phyloP scores from a whole-genome alignment of 441 rosid genomes.

The Daphne laureola region DNA sequence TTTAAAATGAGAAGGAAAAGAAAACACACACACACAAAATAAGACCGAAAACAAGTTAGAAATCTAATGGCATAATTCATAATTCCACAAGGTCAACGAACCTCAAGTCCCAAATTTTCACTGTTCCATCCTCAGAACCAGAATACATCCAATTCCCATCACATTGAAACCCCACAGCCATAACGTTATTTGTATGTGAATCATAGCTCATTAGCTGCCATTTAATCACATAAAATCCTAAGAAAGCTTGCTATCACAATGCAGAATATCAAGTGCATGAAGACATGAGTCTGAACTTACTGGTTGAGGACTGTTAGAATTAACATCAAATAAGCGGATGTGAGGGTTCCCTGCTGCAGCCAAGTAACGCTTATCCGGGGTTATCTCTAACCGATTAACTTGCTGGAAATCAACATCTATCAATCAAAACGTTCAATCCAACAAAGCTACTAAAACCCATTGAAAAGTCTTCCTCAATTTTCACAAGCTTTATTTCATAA shows the following conservation, averaged over 20 bases:
- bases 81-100: slow-evolving; percentile 8
- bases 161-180: slow-evolving; percentile 96
- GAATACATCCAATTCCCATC: slow-evolving; percentile 99
- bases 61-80: not conserved
- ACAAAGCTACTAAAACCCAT: too few species aligned
- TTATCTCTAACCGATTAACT: slow-evolving; percentile 93
- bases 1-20: slow-evolving; percentile 12
- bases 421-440: slow-evolving; percentile 1
- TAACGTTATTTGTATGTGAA: slow-evolving; percentile 89
- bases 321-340: slow-evolving; percentile 80
- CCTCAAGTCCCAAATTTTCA: slow-evolving; percentile 97
- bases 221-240: not conserved
- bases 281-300: slow-evolving; percentile 27
- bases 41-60: not conserved
- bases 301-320: slow-evolving; percentile 74
- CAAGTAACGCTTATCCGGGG: slow-evolving; percentile 69
- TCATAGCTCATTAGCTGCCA: slow-evolving; percentile 82
- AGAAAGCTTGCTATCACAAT: slow-evolving; percentile 6
- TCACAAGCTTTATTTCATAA: too few species aligned
- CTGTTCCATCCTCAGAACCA: slow-evolving; percentile 97
- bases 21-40: slow-evolving; percentile 4
- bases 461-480: too few species aligned
- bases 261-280: not conserved
- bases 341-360: slow-evolving; percentile 97
- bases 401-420: slow-evolving; percentile 39